Percentiles rank a stretch among this genome's conserved stretches.
Evolutionary conservation across 2,329 filamentous ascomycete genomes (phyloP).

Genomic region (Neofusicoccum laricinum): DNA sequence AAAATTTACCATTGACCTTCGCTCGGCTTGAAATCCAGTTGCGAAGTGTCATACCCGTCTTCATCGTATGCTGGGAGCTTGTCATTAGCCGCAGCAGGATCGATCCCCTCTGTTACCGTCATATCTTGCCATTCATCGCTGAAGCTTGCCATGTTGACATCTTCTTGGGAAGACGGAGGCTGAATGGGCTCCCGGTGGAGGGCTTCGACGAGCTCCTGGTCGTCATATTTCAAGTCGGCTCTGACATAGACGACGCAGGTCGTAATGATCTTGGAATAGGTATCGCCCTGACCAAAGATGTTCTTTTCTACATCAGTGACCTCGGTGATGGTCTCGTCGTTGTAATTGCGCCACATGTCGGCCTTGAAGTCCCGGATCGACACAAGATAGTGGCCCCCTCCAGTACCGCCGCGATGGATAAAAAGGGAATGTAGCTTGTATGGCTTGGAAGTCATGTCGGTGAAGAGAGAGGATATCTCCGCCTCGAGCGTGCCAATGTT

Average conservation of each 20-base stretch:
- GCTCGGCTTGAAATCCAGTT: background rate
- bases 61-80: background rate
- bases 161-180: background rate
- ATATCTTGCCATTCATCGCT: background rate
- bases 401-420: conserved; percentile 70
- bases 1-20: background rate
- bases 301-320: conserved; percentile 31
- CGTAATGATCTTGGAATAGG: conserved; percentile 5
- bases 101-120: conserved; percentile 1
- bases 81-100: background rate
- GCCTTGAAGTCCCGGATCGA: conserved; percentile 89
- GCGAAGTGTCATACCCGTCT: conserved; percentile 7
- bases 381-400: conserved; percentile 88
- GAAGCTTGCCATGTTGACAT: conserved; percentile 12
- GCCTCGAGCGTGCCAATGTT: conserved; percentile 47
- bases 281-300: conserved; percentile 14
- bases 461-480: conserved; percentile 59
- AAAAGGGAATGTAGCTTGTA: conserved; percentile 91
- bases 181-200: background rate
- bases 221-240: conserved; percentile 9
- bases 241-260: conserved; percentile 16
- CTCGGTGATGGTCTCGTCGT: conserved; percentile 77
- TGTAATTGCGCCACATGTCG: conserved; percentile 87
- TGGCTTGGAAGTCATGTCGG: conserved; percentile 60
- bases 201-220: conserved; percentile 8